Base-by-base conservation (phyloP, 768 basidiomycete genomes). In the Boletus huronensis region DNA sequence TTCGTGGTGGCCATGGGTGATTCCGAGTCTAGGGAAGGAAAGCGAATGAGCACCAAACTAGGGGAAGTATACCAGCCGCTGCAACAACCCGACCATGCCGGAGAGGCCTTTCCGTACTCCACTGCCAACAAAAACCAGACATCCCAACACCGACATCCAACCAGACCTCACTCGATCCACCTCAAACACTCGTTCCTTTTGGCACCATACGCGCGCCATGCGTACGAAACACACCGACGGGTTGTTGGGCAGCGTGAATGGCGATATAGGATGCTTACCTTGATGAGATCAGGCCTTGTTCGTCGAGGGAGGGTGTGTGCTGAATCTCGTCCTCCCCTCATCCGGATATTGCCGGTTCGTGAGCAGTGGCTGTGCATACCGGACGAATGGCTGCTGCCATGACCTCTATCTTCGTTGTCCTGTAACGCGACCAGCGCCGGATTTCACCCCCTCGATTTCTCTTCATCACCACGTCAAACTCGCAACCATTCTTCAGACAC, bases 1-100 rank as follows among this genome's bases (percentile, higher is more conserved):
- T 88, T 88, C 58, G 85, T 82, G 51, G 82, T 76, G 74, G 86
- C 82, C 87, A 88, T 88, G 73, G 31, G n/a, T 53, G 35, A 39
- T 57, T 40, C 21, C 32, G 16, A 36, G 60, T 62, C 64, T 68
- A 40, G 19, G 9, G 19, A 10, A 40, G 17, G 13, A 47, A 47
- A 17, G 7, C 7, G 13, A 25, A 38, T 60, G 21, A 67, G 56
- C 42, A 55, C 23, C 21, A 49, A 6, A 34, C n/a, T n/a, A 6
- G 23, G 5, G 11, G n/a, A 0, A 14, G 35, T 10, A 31, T 8
- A 26, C 23, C 43, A 29, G 34, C 34, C 32, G 41, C 51, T 17
- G 8, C 52, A 26, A 51, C 38, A 29, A 45, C 50, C 39, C 54
- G 36, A 16, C 25, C 23, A 5, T 50, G 49, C 16, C 40, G 16